phyloP scores from a whole-genome alignment of 129 eudicot genomes.

The Dittrichia graveolens region DNA sequence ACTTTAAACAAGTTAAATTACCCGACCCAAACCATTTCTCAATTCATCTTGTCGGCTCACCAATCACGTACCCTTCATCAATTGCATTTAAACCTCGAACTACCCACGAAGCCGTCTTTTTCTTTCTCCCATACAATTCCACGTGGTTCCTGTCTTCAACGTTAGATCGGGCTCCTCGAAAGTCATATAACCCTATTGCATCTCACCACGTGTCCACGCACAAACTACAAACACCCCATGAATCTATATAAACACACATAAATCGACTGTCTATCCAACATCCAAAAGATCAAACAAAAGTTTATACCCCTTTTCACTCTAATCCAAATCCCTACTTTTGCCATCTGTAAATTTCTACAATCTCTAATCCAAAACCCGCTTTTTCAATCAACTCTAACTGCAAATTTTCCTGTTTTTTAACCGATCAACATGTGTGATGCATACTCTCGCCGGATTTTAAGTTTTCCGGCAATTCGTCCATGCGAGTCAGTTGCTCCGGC shows the following conservation, averaged over 20 bases:
- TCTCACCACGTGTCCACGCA: slow-evolving; percentile 44
- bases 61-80: neutral
- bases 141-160: slow-evolving; percentile 36
- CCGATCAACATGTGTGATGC: slow-evolving; percentile 53
- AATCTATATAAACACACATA: slow-evolving; percentile 25
- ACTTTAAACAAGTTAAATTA: slow-evolving; percentile 67
- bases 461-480: slow-evolving; percentile 80
- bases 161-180: slow-evolving; percentile 29
- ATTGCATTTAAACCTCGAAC: slow-evolving; percentile 24
- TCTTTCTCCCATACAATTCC: slow-evolving; percentile 37
- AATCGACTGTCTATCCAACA: slow-evolving; percentile 5
- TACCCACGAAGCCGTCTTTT: slow-evolving; percentile 46
- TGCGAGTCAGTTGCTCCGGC: slow-evolving; percentile 54
- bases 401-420: neutral
- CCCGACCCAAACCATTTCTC: slow-evolving; percentile 75
- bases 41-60: slow-evolving; percentile 29
- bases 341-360: slow-evolving; percentile 13
- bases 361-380: neutral
- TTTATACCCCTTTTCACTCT: slow-evolving; percentile 12
- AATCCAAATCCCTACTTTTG: slow-evolving; percentile 29
- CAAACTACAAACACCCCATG: neutral
- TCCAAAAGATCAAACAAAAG: slow-evolving; percentile 3
- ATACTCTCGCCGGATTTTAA: slow-evolving; percentile 72
- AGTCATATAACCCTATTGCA: slow-evolving; percentile 5
- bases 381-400: neutral